A percentile compares a stretch with the other conserved stretches of the same genome.
phyloP scores from a whole-genome alignment of 2,329 filamentous ascomycete species.

The Aspergillus fumigatiaffinis region DNA sequence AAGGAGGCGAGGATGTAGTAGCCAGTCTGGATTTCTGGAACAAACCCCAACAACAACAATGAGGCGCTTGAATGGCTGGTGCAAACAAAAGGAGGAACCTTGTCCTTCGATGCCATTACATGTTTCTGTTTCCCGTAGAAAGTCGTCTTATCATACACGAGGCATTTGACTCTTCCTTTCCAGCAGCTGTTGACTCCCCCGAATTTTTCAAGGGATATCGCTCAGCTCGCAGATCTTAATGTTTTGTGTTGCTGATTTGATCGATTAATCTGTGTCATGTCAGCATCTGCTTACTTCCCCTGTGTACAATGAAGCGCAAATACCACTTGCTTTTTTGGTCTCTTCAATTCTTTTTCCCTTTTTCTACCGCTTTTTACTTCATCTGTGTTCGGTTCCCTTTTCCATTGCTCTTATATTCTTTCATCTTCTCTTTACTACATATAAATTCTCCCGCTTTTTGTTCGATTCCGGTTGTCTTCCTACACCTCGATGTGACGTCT shows the following conservation, averaged over 20 bases:
- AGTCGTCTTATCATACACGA: slow-evolving; percentile 8
- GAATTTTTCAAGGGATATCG: not conserved
- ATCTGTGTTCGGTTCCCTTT: slow-evolving; percentile 6
- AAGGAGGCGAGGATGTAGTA: slow-evolving; percentile 86
- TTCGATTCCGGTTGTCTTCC: not conserved
- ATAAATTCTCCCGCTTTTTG: not conserved
- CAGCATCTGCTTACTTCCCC: slow-evolving; percentile 12
- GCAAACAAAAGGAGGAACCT: slow-evolving; percentile 3
- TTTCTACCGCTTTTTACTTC: slow-evolving; percentile 14
- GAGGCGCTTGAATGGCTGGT: slow-evolving; percentile 11
- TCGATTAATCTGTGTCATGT: slow-evolving; percentile 9
- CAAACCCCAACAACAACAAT: slow-evolving; percentile 39
- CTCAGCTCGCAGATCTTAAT: not conserved
- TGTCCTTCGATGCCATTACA: slow-evolving; percentile 2
- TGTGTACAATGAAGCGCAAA: slow-evolving; percentile 42
- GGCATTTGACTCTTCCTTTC: slow-evolving; percentile 12
- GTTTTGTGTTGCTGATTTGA: slow-evolving; percentile 16
- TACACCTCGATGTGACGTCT: not conserved
- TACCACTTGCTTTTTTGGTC: slow-evolving; percentile 31
- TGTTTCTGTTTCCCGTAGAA: slow-evolving; percentile 16
- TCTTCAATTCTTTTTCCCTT: slow-evolving; percentile 17
- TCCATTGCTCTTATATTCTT: slow-evolving; percentile 11
- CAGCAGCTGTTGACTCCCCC: slow-evolving; percentile 1
- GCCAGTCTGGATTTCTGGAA: slow-evolving; percentile 97
- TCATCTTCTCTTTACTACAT: slow-evolving; percentile 5